Evolutionary conservation across 2,329 filamentous ascomycete genomes (phyloP).

Genomic region (Immersiporthe knoxdaviesiana): DNA sequence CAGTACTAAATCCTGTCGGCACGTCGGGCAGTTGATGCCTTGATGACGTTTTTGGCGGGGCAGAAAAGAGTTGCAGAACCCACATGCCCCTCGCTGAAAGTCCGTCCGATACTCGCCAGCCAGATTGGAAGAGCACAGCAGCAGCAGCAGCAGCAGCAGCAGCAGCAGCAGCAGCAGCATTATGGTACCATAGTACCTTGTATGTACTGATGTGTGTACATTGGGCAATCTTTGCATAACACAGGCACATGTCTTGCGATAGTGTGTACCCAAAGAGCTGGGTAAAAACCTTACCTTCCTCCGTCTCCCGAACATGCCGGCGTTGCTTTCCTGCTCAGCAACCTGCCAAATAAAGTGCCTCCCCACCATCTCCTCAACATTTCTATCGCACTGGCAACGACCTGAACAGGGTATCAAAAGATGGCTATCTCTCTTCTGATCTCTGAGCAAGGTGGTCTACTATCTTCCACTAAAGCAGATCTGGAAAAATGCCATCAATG

Average conservation of each 20-base stretch:
- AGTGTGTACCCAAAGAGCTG: background rate
- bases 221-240: background rate
- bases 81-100: conserved; percentile 14
- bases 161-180: background rate
- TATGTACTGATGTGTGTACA: background rate
- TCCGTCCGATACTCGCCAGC: conserved; percentile 16
- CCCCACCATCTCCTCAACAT: background rate
- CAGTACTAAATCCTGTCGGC: background rate
- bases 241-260: background rate
- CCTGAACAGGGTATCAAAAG: background rate
- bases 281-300: conserved; percentile 1
- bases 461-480: background rate
- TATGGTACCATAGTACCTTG: background rate
- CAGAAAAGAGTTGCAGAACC: conserved; percentile 1
- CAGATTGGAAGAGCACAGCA: background rate
- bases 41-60: conserved; percentile 22
- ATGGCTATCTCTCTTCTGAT: background rate
- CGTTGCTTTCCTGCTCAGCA: background rate
- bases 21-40: conserved; percentile 1
- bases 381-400: background rate
- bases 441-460: background rate
- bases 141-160: no score
- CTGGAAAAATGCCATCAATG: background rate
- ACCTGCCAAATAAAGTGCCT: background rate
- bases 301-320: conserved; percentile 9